These are phyloP conservation scores for Salix suchowensis DNA, from an alignment of 345 rosid genomes.

Conservation along the genomic window DNA sequence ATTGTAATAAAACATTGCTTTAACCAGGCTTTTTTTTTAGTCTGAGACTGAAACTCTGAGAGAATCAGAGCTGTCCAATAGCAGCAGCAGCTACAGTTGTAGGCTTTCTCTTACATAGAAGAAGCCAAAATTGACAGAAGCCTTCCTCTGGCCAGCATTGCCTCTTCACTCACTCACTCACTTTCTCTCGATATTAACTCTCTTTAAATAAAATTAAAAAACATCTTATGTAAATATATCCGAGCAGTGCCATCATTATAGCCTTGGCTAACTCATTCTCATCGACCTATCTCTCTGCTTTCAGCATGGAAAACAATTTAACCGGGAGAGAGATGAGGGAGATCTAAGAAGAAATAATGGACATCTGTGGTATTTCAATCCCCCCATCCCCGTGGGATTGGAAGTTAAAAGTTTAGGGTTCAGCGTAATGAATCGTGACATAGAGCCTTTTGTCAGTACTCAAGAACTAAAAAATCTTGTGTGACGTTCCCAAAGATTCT, in stretches of 20 bases:
- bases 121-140: conserved; percentile 36
- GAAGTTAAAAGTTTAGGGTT: conserved; percentile 21
- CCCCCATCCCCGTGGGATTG: conserved; percentile 5
- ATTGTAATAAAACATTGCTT: not conserved
- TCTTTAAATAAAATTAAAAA: not conserved
- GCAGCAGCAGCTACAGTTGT: conserved; percentile 32
- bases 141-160: conserved; percentile 35
- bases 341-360: conserved; percentile 13
- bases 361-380: not conserved
- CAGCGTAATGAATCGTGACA: conserved; percentile 35
- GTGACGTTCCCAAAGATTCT: conserved; percentile 81
- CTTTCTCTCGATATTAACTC: conserved; percentile 18
- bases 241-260: conserved; percentile 30
- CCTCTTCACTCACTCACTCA: conserved; percentile 2
- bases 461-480: conserved; percentile 51
- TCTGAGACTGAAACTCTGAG: conserved; percentile 32
- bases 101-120: conserved; percentile 26
- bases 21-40: not conserved
- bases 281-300: conserved; percentile 8
- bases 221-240: conserved; percentile 38
- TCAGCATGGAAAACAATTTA: conserved; percentile 11
- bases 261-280: conserved; percentile 5
- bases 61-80: conserved; percentile 49
- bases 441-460: conserved; percentile 55
- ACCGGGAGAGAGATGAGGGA: conserved; percentile 12